phyloP scores from a whole-genome alignment of 352 stramenopile species.

The Globisporangium cylindrosporum region DNA sequence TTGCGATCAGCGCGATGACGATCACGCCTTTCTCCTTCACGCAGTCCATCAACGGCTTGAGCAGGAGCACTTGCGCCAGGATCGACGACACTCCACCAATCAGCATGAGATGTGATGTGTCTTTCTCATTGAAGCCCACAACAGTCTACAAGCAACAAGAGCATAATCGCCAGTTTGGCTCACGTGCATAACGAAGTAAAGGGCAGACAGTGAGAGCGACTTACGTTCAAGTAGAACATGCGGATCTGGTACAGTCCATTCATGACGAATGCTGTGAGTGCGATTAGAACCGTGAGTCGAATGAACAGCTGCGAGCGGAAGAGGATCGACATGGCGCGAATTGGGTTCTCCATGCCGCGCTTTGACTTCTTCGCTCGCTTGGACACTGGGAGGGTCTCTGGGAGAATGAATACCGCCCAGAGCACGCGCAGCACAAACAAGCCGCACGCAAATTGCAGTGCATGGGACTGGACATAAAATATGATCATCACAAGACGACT shows the following conservation, averaged over 20 bases:
- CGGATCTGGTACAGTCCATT: conserved; percentile 60
- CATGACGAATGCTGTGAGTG: conserved; percentile 61
- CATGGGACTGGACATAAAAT: conserved; percentile 28
- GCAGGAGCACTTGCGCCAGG: conserved; percentile 50
- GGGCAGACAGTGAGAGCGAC: neutral
- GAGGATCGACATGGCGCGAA: conserved; percentile 65
- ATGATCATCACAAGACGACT: neutral
- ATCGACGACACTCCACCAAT: conserved; percentile 53
- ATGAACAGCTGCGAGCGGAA: conserved; percentile 62
- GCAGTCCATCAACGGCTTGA: conserved; percentile 58
- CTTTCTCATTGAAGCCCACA: conserved; percentile 66
- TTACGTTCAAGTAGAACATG: conserved; percentile 72
- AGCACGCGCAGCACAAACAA: conserved; percentile 55
- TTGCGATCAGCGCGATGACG: conserved; percentile 45
- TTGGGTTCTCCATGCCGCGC: conserved; percentile 48
- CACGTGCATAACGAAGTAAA: neutral
- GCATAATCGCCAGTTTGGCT: neutral
- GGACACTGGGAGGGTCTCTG: conserved; percentile 49
- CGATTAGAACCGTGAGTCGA: conserved; percentile 61
- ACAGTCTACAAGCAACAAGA: conserved; percentile 33
- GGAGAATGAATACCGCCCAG: conserved; percentile 51
- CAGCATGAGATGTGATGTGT: conserved; percentile 59
- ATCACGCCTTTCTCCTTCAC: conserved; percentile 67
- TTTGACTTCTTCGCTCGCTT: conserved; percentile 30
- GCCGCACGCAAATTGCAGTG: conserved; percentile 39